phyloP scores from a whole-genome alignment of 768 basidiomycete species.

The Amanita jacksonii region DNA sequence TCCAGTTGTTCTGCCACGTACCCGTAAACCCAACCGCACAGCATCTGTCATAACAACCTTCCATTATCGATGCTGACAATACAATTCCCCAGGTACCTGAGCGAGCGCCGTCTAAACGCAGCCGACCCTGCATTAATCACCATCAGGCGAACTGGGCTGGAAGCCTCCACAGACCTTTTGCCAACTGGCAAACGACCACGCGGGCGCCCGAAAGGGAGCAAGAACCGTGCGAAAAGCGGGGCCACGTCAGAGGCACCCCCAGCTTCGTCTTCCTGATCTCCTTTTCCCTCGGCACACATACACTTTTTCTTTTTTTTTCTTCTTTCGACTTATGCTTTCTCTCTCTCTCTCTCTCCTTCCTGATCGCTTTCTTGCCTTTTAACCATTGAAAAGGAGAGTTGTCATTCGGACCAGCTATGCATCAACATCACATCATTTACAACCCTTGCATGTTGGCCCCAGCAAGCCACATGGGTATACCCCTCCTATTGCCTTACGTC shows the following conservation, averaged over 20 bases:
- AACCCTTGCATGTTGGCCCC: too few relatives aligned
- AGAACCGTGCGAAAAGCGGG: conserved; percentile 27
- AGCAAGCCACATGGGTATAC: too few relatives aligned
- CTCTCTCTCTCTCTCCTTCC: too few relatives aligned
- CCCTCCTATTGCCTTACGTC: too few relatives aligned
- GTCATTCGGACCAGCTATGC: neutral
- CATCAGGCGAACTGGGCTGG: conserved; percentile 21
- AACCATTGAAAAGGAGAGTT: neutral
- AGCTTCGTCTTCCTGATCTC: conserved; percentile 5
- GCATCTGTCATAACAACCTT: neutral
- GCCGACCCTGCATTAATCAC: conserved; percentile 20
- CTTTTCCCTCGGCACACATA: neutral
- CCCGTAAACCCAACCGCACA: neutral
- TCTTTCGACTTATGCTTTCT: too few relatives aligned
- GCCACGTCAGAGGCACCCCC: conserved; percentile 8
- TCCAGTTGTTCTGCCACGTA: neutral
- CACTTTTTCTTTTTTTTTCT: neutral
- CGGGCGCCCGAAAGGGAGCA: conserved; percentile 64
- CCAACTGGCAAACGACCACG: conserved; percentile 41
- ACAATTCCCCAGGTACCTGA: conserved; percentile 54
- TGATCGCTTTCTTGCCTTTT: conserved; percentile 1
- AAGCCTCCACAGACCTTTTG: conserved; percentile 5
- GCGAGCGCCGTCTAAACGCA: conserved; percentile 51
- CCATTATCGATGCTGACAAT: too few relatives aligned
- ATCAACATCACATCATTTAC: neutral